Evolutionary conservation across 306 rosid genomes (phyloP).

Genomic region (Vigna unguiculata): DNA sequence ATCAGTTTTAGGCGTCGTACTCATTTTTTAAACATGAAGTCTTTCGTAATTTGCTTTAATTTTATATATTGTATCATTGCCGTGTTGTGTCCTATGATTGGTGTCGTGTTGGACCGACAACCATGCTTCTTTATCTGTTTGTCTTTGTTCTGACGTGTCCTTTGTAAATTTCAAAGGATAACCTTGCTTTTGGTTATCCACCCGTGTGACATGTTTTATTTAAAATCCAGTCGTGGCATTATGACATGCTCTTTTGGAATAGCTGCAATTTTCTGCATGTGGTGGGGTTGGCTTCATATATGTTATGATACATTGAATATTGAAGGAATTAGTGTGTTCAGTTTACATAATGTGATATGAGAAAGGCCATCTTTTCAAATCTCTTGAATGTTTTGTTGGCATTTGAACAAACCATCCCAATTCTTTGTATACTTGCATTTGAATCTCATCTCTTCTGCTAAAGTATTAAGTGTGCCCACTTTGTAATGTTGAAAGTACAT

Average conservation of each 20-base stretch:
- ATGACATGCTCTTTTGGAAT: neutral
- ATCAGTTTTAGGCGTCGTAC: neutral
- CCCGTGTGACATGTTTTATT: neutral
- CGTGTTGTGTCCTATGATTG: neutral
- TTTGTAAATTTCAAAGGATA: neutral
- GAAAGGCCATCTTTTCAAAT: neutral
- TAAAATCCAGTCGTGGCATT: neutral
- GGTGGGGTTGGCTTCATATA: neutral
- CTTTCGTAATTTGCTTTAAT: neutral
- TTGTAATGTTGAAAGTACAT: neutral
- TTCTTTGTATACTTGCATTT: neutral
- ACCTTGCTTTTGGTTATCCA: neutral
- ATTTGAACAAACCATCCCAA: neutral
- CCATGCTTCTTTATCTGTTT: neutral
- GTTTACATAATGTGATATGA: neutral
- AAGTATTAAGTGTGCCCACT: neutral
- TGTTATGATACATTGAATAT: neutral
- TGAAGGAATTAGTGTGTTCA: neutral
- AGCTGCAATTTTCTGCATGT: neutral
- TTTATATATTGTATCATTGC: neutral
- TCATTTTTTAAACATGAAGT: neutral
- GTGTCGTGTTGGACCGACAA: neutral
- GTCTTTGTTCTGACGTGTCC: slow-evolving; percentile 2
- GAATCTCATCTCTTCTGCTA: neutral
- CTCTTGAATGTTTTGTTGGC: neutral